Percentiles rank a stretch among this genome's conserved stretches.
Conservation (phyloP, 2,329 filamentous ascomycete genomes). For the Neofusicoccum ribis region DNA sequence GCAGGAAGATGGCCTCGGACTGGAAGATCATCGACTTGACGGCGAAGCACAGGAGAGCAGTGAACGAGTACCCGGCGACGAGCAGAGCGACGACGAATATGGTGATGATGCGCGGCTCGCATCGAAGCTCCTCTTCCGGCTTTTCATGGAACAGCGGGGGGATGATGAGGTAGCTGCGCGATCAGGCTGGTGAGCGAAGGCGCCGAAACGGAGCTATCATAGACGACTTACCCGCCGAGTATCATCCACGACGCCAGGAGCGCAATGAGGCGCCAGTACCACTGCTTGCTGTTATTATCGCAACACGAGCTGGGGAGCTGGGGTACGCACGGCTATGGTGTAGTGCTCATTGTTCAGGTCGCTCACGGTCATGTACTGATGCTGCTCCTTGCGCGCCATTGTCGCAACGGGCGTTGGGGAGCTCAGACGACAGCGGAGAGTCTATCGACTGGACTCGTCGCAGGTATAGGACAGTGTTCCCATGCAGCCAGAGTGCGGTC, state of each 20-base stretch:
- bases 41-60: slow-evolving; percentile 49
- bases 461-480: slow-evolving; percentile 1
- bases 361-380: slow-evolving; percentile 19
- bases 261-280: slow-evolving; percentile 52
- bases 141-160: slow-evolving; percentile 48
- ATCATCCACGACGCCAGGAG: slow-evolving; percentile 49
- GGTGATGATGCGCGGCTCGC: slow-evolving; percentile 42
- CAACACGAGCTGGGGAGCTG: background rate
- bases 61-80: slow-evolving; percentile 50
- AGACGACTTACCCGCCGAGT: slow-evolving; percentile 45
- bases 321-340: slow-evolving; percentile 17
- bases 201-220: slow-evolving; percentile 1
- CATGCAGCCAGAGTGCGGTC: background rate
- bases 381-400: slow-evolving; percentile 5
- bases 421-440: background rate
- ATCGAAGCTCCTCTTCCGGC: slow-evolving; percentile 33
- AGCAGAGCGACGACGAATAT: slow-evolving; percentile 51
- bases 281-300: slow-evolving; percentile 29
- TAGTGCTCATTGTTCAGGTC: slow-evolving; percentile 20
- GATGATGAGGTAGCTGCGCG: slow-evolving; percentile 49
- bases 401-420: background rate
- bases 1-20: slow-evolving; percentile 50
- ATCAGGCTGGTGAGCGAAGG: slow-evolving; percentile 22
- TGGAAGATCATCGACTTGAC: slow-evolving; percentile 49
- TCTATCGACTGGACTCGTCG: background rate